phyloP scores from a whole-genome alignment of 805 yeast genomes.

The Kodamaea leandrae region DNA sequence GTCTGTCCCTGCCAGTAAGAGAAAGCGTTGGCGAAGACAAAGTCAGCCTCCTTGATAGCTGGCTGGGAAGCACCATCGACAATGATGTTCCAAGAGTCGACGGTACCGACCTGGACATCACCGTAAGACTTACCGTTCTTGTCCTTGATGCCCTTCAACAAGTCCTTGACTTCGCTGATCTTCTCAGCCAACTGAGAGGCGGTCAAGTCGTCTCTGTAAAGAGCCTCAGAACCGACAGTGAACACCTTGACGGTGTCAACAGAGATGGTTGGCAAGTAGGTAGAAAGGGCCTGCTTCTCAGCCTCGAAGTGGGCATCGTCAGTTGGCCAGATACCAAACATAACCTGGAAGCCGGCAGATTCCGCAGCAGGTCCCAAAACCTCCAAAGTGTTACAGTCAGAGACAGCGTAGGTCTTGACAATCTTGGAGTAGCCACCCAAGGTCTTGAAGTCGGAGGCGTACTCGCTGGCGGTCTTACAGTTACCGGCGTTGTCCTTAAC shows the following conservation, averaged over 20 bases:
- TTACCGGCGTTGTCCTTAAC: constrained; percentile 69
- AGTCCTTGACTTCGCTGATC: constrained; percentile 60
- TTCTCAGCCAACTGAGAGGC: constrained; percentile 68
- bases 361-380: constrained; percentile 85
- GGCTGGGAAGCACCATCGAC: constrained; percentile 73
- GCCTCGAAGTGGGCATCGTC: constrained; percentile 73
- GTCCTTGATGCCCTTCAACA: constrained; percentile 63
- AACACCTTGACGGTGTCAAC: constrained; percentile 68
- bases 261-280: constrained; percentile 71
- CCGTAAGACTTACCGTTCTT: constrained; percentile 76
- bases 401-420: constrained; percentile 84
- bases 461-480: constrained; percentile 75
- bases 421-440: constrained; percentile 58
- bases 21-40: constrained; percentile 91
- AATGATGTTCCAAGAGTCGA: constrained; percentile 91
- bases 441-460: constrained; percentile 60
- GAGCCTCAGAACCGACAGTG: constrained; percentile 93
- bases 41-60: constrained; percentile 78
- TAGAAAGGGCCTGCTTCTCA: constrained; percentile 69
- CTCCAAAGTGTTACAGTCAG: constrained; percentile 90
- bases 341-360: constrained; percentile 67
- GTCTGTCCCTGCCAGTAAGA: constrained; percentile 99
- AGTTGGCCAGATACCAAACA: constrained; percentile 93
- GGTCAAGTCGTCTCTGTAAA: constrained; percentile 85
- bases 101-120: constrained; percentile 80